phyloP scores from a whole-genome alignment of 75 land plant species.

The Adiantum capillusveneris region DNA sequence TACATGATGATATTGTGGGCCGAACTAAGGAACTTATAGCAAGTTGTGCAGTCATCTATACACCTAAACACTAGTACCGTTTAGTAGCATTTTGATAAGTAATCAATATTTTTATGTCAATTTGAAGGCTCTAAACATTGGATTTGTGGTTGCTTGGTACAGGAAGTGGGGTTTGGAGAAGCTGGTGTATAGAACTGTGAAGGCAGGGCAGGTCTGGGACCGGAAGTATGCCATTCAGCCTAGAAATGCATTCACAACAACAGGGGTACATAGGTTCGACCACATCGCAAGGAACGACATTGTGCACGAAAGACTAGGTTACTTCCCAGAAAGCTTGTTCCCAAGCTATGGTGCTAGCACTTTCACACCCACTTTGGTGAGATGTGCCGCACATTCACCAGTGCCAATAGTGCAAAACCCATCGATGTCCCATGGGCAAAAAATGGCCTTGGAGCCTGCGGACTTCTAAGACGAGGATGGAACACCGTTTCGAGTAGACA shows the following conservation, averaged over 20 bases:
- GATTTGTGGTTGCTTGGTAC: too few relatives aligned
- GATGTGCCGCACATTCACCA: slow-evolving; percentile 8
- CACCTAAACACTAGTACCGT: too few relatives aligned
- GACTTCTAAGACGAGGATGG: slow-evolving; percentile 7
- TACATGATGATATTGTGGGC: too few relatives aligned
- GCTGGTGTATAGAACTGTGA: slow-evolving; percentile 64
- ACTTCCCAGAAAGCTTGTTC: background rate
- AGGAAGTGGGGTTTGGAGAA: slow-evolving; percentile 98
- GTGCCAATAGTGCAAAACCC: background rate
- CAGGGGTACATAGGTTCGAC: slow-evolving; percentile 82
- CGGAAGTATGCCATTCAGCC: slow-evolving; percentile 87
- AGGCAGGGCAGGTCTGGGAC: slow-evolving; percentile 50
- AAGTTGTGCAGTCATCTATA: too few relatives aligned
- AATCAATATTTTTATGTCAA: too few relatives aligned
- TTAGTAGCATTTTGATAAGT: too few relatives aligned
- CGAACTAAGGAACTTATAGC: too few relatives aligned
- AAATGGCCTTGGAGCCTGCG: too few relatives aligned
- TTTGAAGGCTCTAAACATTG: too few relatives aligned
- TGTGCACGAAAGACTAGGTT: background rate
- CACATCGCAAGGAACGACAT: slow-evolving; percentile 37
- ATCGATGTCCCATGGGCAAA: background rate
- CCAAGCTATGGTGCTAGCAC: slow-evolving; percentile 29
- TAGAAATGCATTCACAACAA: slow-evolving; percentile 34
- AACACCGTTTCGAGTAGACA: slow-evolving; percentile 32
- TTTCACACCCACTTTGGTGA: slow-evolving; percentile 24